Percentiles rank a stretch among this genome's conserved stretches.
Evolutionary conservation across 345 rosid genomes (phyloP).

Genomic region (Populus euphratica): DNA sequence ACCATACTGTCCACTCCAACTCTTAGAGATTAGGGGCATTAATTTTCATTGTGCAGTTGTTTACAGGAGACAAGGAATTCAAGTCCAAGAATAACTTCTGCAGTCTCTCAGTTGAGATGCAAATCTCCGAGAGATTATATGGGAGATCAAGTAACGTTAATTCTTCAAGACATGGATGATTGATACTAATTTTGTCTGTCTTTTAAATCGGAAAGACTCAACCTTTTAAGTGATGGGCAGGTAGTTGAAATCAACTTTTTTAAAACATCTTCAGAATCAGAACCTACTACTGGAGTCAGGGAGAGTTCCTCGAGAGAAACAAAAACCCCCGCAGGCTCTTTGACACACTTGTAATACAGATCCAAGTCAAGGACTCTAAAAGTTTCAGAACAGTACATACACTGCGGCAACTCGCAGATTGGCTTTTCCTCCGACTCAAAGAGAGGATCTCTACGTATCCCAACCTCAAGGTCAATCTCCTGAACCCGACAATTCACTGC

Average conservation of each 20-base stretch:
- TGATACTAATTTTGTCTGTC: neutral
- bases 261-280: neutral
- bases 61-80: neutral
- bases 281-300: neutral
- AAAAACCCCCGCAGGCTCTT: neutral
- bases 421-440: neutral
- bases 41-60: neutral
- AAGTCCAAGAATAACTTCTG: neutral
- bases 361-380: neutral
- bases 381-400: neutral
- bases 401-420: neutral
- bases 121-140: neutral
- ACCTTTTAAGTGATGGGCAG: neutral
- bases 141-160: neutral
- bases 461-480: neutral
- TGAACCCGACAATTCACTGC: neutral
- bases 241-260: slow-evolving; percentile 4
- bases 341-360: neutral
- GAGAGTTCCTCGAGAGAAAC: slow-evolving; percentile 4
- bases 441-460: neutral
- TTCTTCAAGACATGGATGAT: neutral
- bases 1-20: neutral
- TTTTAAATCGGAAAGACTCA: neutral
- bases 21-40: slow-evolving; percentile 2
- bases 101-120: neutral